Evolutionary conservation across 164 flowering plant species (phyloP), one percentile per base, ranked within the genome.

Genomic region (Amborella trichopoda): DNA sequence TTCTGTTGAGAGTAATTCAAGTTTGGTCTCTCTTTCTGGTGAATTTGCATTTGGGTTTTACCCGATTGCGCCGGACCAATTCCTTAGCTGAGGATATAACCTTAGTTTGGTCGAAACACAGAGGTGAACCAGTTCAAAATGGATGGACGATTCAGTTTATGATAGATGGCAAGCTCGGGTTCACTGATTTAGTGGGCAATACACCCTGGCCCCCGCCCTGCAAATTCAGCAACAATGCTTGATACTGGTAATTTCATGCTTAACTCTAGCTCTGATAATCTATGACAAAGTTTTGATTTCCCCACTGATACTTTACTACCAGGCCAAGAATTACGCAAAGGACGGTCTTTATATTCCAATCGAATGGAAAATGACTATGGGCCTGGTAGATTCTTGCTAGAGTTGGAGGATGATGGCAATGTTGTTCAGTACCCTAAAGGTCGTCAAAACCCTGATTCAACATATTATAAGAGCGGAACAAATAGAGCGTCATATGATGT

Each of bases 161-260:
- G 12, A 13, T 5, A 10, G 39, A 32, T 10, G 50, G 40, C 49
- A 26, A 10, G 18, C 33, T 11, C 16, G 30, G 19, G 16, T n/a
- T 26, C 11, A 3, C 24, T 13, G 37, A 30, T 21, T 16, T 4
- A 12, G 26, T 20, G 18, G 46, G 26, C n/a, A n/a, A n/a, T n/a
- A n/a, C n/a, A 3, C 3, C 10, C 16, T 20, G 11, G 23, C n/a
- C 40, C 20, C 9, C 44, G 40, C 22, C 46, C 43, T 1, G 64
- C 40, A 13, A 26, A 54, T 24, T 51, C 62, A 40, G 77, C 62
- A 6, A 50, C 68, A 24, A 56, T 73, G 74, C 75, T 63, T 14
- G 73, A 76, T 33, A 57, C 58, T 3, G 81, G 81, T 11, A 76
- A 68, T 48, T 62, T 76, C 24, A 58, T 69, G 18, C 46, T 25